These are phyloP conservation scores for Ogataea haglerorum DNA, from an alignment of 805 yeast species.

Conservation along the genomic window DNA sequence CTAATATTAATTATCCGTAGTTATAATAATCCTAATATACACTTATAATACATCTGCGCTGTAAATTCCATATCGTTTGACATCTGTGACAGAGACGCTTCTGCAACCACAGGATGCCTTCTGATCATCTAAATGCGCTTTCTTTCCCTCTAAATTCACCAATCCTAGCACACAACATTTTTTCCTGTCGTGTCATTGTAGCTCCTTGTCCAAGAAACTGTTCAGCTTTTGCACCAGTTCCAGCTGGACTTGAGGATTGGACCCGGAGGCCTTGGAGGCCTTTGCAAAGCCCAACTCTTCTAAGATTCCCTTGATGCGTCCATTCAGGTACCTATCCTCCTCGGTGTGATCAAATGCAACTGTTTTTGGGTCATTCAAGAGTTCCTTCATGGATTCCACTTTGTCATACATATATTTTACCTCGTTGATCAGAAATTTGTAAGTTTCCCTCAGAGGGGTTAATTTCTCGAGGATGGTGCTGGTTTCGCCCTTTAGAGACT, in stretches of 20 bases:
- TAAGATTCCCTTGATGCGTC: conserved; percentile 14
- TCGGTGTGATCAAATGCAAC: conserved; percentile 11
- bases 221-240: conserved; percentile 16
- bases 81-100: too few species aligned
- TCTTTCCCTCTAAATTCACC: not conserved
- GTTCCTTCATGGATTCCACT: conserved; percentile 14
- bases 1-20: not conserved
- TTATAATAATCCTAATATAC: conserved; percentile 5
- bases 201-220: conserved; percentile 8
- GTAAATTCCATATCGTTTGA: not conserved
- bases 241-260: conserved; percentile 4
- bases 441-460: conserved; percentile 28
- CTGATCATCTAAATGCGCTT: too few species aligned
- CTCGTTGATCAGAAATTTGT: conserved; percentile 25
- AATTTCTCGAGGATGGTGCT: conserved; percentile 14
- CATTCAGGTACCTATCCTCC: conserved; percentile 21
- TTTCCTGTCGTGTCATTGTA: conserved; percentile 2
- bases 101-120: too few species aligned
- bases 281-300: conserved; percentile 9
- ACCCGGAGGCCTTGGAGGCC: not conserved
- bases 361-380: conserved; percentile 11
- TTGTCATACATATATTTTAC: conserved; percentile 20
- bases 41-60: not conserved
- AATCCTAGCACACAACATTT: not conserved
- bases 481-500: conserved; percentile 1